Evolutionary conservation across 805 yeast species (phyloP).

Genomic region (Saccharomycopsis microspora): DNA sequence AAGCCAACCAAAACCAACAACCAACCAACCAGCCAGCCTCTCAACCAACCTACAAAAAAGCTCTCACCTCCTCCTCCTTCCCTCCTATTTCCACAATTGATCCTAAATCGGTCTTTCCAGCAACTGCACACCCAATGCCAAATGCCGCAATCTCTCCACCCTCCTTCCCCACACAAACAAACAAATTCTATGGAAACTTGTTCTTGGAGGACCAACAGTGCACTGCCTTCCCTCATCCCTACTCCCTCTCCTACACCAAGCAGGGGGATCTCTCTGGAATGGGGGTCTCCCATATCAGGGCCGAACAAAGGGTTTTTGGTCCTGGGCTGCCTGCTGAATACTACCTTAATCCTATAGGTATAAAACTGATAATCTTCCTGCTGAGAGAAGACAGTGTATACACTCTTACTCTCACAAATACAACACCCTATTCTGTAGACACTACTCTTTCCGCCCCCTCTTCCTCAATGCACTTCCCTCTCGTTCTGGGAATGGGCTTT

Average conservation of each 20-base stretch:
- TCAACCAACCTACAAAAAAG: no score
- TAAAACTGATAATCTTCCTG: slow-evolving; percentile 39
- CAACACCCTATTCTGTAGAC: slow-evolving; percentile 24
- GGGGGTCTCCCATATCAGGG: slow-evolving; percentile 48
- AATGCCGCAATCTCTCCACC: no score
- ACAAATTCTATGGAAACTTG: slow-evolving; percentile 65
- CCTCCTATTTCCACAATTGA: no score
- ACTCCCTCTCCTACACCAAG: slow-evolving; percentile 50
- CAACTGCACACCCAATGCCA: no score
- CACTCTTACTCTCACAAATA: slow-evolving; percentile 32
- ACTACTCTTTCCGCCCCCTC: slow-evolving; percentile 39
- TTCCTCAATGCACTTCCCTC: slow-evolving; percentile 2
- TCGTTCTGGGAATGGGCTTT: slow-evolving; percentile 54
- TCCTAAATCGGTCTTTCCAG: no score
- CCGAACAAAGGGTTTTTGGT: slow-evolving; percentile 55
- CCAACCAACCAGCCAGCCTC: no score
- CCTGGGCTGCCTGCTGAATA: slow-evolving; percentile 34
- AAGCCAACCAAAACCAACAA: no score
- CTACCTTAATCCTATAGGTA: slow-evolving; percentile 48
- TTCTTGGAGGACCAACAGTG: slow-evolving; percentile 42
- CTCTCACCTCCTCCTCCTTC: no score
- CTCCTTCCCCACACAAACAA: slow-evolving; percentile 32
- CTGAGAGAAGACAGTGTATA: slow-evolving; percentile 30
- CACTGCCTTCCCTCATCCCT: slow-evolving; percentile 57
- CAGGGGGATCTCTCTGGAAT: slow-evolving; percentile 35